Evolutionary conservation across 768 basidiomycete genomes (phyloP).

Genomic region (Dentipellis sp.): DNA sequence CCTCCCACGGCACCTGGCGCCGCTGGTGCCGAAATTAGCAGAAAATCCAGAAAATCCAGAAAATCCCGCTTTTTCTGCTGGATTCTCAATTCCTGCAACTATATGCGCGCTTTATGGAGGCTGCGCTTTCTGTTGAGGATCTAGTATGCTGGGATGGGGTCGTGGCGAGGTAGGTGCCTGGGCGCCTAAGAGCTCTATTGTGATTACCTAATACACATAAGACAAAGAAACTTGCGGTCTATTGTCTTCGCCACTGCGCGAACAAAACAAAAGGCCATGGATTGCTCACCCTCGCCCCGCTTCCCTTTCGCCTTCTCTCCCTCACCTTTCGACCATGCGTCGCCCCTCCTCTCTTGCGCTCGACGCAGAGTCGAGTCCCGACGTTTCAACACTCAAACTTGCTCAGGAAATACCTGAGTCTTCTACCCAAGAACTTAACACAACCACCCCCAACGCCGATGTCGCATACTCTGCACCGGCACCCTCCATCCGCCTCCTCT

Average conservation of each 20-base stretch:
- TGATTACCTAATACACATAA: constrained; percentile 7
- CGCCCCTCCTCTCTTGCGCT: constrained; percentile 18
- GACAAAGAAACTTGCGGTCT: neutral
- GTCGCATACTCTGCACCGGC: constrained; percentile 17
- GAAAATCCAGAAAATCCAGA: too few relatives aligned
- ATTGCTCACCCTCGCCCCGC: neutral
- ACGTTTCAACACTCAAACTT: constrained; percentile 15
- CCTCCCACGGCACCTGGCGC: too few relatives aligned
- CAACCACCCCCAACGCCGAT: constrained; percentile 17
- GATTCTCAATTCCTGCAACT: too few relatives aligned
- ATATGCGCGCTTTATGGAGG: too few relatives aligned
- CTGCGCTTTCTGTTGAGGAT: too few relatives aligned
- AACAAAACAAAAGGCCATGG: constrained; percentile 22
- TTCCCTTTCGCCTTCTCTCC: constrained; percentile 10
- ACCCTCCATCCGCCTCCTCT: constrained; percentile 48
- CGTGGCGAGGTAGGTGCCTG: neutral
- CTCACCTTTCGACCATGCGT: constrained; percentile 17
- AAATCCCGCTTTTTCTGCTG: too few relatives aligned
- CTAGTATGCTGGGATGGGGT: too few relatives aligned
- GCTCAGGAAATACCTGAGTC: constrained; percentile 10
- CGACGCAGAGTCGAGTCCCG: constrained; percentile 12
- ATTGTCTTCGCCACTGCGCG: constrained; percentile 4
- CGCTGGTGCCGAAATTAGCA: too few relatives aligned
- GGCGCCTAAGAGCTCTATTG: constrained; percentile 4
- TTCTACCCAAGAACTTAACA: constrained; percentile 14